Evolutionary conservation across 73 alveolate genomes (phyloP).

Genomic region (Paramecium bursaria): DNA sequence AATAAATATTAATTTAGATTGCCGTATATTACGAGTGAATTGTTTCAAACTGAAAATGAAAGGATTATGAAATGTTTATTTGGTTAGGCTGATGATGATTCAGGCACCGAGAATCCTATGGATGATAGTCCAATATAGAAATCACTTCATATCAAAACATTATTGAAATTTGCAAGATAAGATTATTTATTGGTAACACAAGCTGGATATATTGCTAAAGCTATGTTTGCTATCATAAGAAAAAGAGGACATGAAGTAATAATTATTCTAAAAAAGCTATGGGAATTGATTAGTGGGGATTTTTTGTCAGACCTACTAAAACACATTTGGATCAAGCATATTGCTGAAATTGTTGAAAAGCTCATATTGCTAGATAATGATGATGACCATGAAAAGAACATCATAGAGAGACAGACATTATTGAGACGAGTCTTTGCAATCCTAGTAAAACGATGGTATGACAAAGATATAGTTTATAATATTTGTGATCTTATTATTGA

Average conservation of each 20-base stretch:
- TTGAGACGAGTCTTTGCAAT: too few relatives aligned
- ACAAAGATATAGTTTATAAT: too few relatives aligned
- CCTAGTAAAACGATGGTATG: too few relatives aligned
- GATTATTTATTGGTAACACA: slow-evolving; percentile 14
- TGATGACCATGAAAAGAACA: too few relatives aligned
- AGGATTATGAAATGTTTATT: slow-evolving; percentile 20
- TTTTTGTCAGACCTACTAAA: slow-evolving; percentile 7
- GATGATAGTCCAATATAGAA: slow-evolving; percentile 11
- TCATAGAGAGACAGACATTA: too few relatives aligned
- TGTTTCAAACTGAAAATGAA: slow-evolving; percentile 42
- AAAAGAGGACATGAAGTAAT: slow-evolving; percentile 59
- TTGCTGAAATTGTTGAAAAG: slow-evolving; percentile 42
- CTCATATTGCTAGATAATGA: slow-evolving; percentile 17
- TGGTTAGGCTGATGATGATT: slow-evolving; percentile 13
- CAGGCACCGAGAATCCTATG: not conserved
- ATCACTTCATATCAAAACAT: not conserved
- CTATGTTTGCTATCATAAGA: not conserved
- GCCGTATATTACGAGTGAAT: slow-evolving; percentile 29
- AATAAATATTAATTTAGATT: not conserved
- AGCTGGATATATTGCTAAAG: slow-evolving; percentile 47
- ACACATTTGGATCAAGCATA: not conserved
- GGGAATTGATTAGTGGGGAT: slow-evolving; percentile 20
- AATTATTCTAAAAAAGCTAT: not conserved
- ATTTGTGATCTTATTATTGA: too few relatives aligned
- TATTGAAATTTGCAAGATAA: not conserved